Evolutionary conservation across 2,329 filamentous ascomycete species (phyloP).

Genomic region (Byssothecium circinans): DNA sequence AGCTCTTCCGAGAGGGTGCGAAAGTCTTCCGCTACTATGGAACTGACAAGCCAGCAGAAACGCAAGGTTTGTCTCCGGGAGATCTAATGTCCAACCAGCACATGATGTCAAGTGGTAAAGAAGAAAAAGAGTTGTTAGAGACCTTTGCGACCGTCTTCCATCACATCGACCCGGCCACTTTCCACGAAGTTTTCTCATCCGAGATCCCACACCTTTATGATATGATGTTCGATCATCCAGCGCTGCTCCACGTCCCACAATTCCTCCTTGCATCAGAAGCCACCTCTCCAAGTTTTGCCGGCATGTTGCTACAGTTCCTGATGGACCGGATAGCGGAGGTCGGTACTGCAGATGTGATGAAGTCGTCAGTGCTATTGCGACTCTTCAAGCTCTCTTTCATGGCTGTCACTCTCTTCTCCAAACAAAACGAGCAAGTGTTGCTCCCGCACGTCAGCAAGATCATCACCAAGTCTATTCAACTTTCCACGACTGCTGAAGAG

Average conservation of each 20-base stretch:
- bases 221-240: slow-evolving; percentile 96
- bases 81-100: slow-evolving; percentile 95
- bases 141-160: slow-evolving; percentile 98
- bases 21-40: slow-evolving; percentile 97
- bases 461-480: slow-evolving; percentile 93
- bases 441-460: slow-evolving; percentile 96
- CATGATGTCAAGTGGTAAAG: slow-evolving; percentile 89
- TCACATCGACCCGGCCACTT: slow-evolving; percentile 95
- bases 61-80: slow-evolving; percentile 76
- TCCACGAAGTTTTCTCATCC: slow-evolving; percentile 97
- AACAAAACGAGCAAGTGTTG: slow-evolving; percentile 92
- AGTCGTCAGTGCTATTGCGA: slow-evolving; percentile 86
- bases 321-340: slow-evolving; percentile 97
- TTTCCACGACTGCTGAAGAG: slow-evolving; percentile 93
- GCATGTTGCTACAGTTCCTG: slow-evolving; percentile 95
- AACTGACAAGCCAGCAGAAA: slow-evolving; percentile 77
- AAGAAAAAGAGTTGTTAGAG: slow-evolving; percentile 96
- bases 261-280: slow-evolving; percentile 99
- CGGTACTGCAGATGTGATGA: slow-evolving; percentile 86
- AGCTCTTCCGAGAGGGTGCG: slow-evolving; percentile 94
- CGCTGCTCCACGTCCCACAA: slow-evolving; percentile 90
- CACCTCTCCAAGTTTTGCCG: slow-evolving; percentile 94
- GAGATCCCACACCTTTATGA: slow-evolving; percentile 97
- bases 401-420: slow-evolving; percentile 94
- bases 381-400: slow-evolving; percentile 99